Evolutionary conservation across 2,329 filamentous ascomycete species (phyloP), one percentile per base, ranked within the genome.

Genomic region (Nemania abortiva): DNA sequence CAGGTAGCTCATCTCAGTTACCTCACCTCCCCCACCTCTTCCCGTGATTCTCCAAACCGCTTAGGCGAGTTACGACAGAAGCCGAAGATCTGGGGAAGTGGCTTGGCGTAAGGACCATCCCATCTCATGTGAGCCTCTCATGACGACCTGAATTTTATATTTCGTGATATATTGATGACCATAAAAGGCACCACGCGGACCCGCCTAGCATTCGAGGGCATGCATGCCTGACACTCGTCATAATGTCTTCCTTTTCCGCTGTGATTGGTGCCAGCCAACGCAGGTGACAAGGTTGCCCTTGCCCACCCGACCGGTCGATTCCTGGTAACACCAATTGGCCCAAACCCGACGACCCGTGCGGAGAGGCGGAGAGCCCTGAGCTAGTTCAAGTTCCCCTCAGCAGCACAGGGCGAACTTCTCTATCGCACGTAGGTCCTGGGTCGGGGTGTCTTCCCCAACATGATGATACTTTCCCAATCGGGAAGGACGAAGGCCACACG

Each of bases 401-500:
- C 29, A 10, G 39, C n/a, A 24, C 42, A 13, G 15, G 22, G 61
- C 56, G 45, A 55, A 58, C 29, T 39, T 18, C 54, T 54, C 54
- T 18, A 6, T 37, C 42, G 22, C 50, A 20, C 39, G 9, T 27
- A 34, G 31, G 9, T 34, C 31, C 31, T 34, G 31, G 31, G 7
- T 47, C 50, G 59, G 53, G 42, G 45, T 47, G 13, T 62, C 34
- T 58, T 31, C 58, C 62, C 61, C 31, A 45, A 54, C 27, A 20
- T 37, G 55, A 69, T 65, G 57, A 73, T 73, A 68, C 64, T 65
- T 75, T 74, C 74, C 74, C 55, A 20, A 73, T 72, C 66, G 58
- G 70, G 75, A 65, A 71, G 57, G 53, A 63, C 64, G 64, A 49
- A 60, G 59, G 55, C 66, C 74, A 72, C 71, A 73, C 72, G 73